A percentile compares a stretch with the other conserved stretches of the same genome.
These are phyloP conservation scores for Phytopythium boreale DNA, from an alignment of 352 stramenopile species.

Conservation along the genomic window DNA sequence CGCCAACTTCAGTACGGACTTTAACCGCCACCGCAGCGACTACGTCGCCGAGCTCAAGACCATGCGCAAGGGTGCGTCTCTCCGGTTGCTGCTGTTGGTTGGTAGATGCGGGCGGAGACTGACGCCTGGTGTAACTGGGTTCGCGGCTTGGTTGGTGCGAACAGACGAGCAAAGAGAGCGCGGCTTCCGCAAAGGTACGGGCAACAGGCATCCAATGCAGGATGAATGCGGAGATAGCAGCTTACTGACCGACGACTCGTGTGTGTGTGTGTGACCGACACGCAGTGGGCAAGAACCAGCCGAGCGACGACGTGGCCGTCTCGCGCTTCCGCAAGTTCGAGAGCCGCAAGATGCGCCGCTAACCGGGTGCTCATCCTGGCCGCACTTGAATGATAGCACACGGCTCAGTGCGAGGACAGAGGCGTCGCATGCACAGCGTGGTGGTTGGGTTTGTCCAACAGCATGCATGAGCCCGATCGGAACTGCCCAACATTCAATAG, in stretches of 20 bases:
- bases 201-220: neutral
- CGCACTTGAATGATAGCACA: too few relatives aligned
- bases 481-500: too few relatives aligned
- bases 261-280: neutral
- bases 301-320: conserved; percentile 61
- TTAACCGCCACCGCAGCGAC: conserved; percentile 67
- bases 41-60: conserved; percentile 70
- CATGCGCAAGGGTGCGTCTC: conserved; percentile 45
- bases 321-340: conserved; percentile 74
- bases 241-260: conserved; percentile 6
- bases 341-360: conserved; percentile 34
- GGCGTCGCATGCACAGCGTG: too few relatives aligned
- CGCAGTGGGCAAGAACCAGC: conserved; percentile 55
- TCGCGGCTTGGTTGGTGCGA: conserved; percentile 13
- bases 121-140: neutral
- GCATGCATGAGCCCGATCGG: too few relatives aligned
- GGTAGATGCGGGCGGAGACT: neutral
- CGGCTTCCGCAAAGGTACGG: conserved; percentile 53
- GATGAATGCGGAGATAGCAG: neutral
- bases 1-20: conserved; percentile 75
- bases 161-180: conserved; percentile 69
- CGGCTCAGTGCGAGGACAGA: too few relatives aligned
- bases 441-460: too few relatives aligned
- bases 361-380: neutral
- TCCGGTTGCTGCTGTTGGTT: neutral